These are phyloP conservation scores for Sporisorium reilianum DNA, from an alignment of 1,284 basidiomycete species.

Conservation along the genomic window DNA sequence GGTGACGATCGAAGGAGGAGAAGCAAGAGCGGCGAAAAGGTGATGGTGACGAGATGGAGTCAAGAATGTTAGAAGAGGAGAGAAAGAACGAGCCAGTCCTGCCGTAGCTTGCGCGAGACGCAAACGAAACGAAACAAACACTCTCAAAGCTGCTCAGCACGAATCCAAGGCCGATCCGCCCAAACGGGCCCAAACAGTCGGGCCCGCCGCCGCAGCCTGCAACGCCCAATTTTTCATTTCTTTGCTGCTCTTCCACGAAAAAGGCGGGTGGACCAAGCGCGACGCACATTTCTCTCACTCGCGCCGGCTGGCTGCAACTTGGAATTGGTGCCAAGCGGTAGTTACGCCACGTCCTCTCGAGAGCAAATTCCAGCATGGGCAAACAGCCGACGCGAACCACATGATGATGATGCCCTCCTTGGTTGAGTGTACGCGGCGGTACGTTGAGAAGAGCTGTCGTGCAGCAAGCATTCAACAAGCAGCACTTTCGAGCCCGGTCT, in stretches of 20 bases:
- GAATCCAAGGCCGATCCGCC: not conserved
- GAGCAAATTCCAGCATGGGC: no score
- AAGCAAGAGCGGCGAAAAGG: not conserved
- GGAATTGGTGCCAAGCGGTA: not conserved
- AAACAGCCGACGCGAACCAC: not conserved
- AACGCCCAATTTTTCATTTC: constrained; percentile 1
- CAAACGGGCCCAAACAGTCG: not conserved
- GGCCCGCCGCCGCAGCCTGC: not conserved
- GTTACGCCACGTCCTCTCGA: not conserved
- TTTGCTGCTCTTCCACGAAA: not conserved
- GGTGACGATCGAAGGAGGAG: not conserved
- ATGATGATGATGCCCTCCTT: no score
- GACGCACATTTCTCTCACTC: constrained; percentile 2
- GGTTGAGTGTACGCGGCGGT: no score
- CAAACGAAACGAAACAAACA: not conserved
- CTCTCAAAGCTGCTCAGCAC: constrained; percentile 2
- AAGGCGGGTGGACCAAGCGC: constrained; percentile 28
- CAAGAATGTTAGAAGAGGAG: not conserved
- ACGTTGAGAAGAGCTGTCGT: no score
- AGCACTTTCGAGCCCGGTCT: no score
- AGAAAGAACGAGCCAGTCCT: not conserved
- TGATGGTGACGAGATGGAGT: not conserved
- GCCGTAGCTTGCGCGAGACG: no score
- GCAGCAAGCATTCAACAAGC: no score
- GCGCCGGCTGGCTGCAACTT: not conserved